A percentile compares a stretch with the other conserved stretches of the same genome.
These are phyloP conservation scores for Flagelloscypha sp. DNA, from an alignment of 768 basidiomycete genomes.

Conservation along the genomic window DNA sequence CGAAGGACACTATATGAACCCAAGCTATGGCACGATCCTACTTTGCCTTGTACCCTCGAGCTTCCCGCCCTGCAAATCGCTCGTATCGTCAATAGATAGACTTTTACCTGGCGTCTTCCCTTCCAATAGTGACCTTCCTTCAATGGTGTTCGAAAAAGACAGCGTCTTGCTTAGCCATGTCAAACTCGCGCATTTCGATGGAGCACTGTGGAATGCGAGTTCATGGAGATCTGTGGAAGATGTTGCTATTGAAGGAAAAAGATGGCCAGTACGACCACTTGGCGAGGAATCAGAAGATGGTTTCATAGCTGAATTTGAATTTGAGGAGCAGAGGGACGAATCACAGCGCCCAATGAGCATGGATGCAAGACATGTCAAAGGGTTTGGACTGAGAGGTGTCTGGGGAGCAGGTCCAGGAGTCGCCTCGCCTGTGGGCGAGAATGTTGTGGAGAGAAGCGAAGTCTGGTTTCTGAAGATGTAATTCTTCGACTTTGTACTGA, in stretches of 20 bases:
- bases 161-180: constrained; percentile 13
- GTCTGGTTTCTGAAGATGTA: constrained; percentile 10
- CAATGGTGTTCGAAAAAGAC: constrained; percentile 14
- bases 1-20: constrained; percentile 12
- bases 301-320: no score
- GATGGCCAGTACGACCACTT: no score
- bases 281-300: no score
- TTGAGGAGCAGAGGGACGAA: constrained; percentile 16
- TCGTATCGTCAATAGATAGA: no score
- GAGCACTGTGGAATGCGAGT: constrained; percentile 16
- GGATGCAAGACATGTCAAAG: constrained; percentile 1
- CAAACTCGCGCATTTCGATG: constrained; percentile 17
- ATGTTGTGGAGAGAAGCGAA: constrained; percentile 9
- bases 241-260: no score
- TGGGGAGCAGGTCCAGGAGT: constrained; percentile 13
- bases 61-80: constrained; percentile 1
- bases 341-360: no score
- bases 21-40: constrained; percentile 14
- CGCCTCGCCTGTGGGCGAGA: constrained; percentile 5
- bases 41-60: constrained; percentile 13
- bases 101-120: no score
- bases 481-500: no score
- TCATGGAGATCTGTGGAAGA: no score
- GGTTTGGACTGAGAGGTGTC: constrained; percentile 8
- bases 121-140: constrained; percentile 14